phyloP scores from a whole-genome alignment of 2,329 filamentous ascomycete genomes.

The Xylaria multiplex region DNA sequence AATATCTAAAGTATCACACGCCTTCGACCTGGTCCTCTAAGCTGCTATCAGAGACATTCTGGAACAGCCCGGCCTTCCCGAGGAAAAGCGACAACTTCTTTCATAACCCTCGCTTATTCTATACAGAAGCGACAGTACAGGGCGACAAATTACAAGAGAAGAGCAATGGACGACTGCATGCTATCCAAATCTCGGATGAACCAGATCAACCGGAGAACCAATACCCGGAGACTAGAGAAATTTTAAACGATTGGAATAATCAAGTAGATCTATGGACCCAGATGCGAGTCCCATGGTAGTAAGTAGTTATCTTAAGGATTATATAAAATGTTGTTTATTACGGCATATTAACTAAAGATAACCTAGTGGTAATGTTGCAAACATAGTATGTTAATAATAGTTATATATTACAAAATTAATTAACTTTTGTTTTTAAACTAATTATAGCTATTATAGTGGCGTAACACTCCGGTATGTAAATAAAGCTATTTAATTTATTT shows the following conservation, averaged over 20 bases:
- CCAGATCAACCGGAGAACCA: too few species aligned
- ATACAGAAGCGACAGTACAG: too few species aligned
- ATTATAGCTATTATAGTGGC: neutral
- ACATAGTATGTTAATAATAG: neutral
- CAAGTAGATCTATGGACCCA: neutral
- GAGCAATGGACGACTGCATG: neutral
- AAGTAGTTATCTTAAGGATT: neutral
- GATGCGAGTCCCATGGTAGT: neutral
- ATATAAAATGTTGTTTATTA: neutral
- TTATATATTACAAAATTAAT: too few species aligned
- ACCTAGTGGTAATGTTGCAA: neutral
- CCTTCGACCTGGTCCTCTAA: conserved; percentile 5
- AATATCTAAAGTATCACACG: neutral
- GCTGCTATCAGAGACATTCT: conserved; percentile 1
- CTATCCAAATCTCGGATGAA: too few species aligned
- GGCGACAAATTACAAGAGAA: neutral
- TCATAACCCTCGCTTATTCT: neutral
- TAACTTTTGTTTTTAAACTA: neutral
- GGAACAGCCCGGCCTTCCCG: neutral
- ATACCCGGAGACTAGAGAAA: neutral
- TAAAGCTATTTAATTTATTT: neutral
- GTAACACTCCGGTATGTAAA: neutral
- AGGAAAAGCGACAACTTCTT: conserved; percentile 9
- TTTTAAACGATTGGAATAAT: neutral
- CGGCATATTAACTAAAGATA: neutral